Conservation (phyloP, 1,139 yeast species). For the Pichia sp. region DNA sequence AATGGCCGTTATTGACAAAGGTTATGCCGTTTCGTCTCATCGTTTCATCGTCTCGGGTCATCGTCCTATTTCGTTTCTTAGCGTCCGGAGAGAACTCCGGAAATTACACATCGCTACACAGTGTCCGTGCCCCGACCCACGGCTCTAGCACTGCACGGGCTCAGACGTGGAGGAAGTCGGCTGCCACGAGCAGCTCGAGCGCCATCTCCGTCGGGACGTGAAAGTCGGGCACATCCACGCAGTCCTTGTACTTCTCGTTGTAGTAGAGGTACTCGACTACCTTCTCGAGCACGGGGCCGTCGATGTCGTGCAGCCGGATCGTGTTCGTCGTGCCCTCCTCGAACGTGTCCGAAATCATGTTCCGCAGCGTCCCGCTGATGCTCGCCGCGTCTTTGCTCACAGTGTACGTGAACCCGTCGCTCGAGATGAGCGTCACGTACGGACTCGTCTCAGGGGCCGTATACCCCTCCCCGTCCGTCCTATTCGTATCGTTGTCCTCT, state of each 20-base stretch:
- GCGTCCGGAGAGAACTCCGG: no score
- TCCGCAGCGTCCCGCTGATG: conserved; percentile 75
- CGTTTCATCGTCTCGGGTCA: no score
- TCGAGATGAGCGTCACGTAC: conserved; percentile 62
- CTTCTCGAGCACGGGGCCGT: conserved; percentile 51
- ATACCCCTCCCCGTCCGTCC: no score
- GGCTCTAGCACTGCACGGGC: no score
- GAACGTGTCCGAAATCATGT: conserved; percentile 50
- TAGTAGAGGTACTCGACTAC: conserved; percentile 84
- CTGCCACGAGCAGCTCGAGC: conserved; percentile 82
- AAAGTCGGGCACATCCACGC: conserved; percentile 70
- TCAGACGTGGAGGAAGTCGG: conserved; percentile 73
- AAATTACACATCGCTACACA: no score
- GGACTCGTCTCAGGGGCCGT: no score
- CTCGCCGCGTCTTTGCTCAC: conserved; percentile 74
- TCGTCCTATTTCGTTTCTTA: no score
- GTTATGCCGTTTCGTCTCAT: no score
- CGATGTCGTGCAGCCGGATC: conserved; percentile 51
- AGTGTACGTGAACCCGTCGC: conserved; percentile 65
- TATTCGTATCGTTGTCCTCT: background rate
- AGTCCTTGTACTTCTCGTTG: conserved; percentile 63
- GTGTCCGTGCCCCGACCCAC: no score
- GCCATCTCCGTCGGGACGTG: conserved; percentile 93
- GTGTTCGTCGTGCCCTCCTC: conserved; percentile 37
- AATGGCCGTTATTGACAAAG: no score